A percentile compares a stretch with the other conserved stretches of the same genome.
Conservation (phyloP, 495 filamentous ascomycete genomes). For the Hypoxylon rickii region DNA sequence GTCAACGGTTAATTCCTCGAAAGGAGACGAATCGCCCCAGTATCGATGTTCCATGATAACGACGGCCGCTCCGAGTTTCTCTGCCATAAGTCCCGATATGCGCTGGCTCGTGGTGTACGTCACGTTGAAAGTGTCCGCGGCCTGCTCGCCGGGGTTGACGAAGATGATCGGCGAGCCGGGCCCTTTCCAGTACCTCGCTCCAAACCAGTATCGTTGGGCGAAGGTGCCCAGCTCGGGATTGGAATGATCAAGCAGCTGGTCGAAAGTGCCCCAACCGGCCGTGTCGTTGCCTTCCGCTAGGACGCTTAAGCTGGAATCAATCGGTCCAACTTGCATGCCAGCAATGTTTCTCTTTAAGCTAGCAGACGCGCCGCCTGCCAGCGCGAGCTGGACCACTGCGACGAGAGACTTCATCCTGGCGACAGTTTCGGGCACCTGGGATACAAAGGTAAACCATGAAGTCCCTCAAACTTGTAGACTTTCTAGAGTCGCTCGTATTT, state of each 20-base stretch:
- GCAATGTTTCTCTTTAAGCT: conserved; percentile 28
- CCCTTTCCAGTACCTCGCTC: conserved; percentile 57
- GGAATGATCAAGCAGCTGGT: conserved; percentile 61
- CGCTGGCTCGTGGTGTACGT: conserved; percentile 58
- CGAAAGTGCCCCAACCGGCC: conserved; percentile 46
- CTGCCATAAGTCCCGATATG: conserved; percentile 57
- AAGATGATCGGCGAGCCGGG: conserved; percentile 59
- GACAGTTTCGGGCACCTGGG: conserved; percentile 27
- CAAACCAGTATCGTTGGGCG: conserved; percentile 61
- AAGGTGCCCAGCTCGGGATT: conserved; percentile 62
- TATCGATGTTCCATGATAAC: conserved; percentile 64
- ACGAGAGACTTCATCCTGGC: conserved; percentile 36
- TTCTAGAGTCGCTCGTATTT: no score
- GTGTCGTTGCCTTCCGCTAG: conserved; percentile 11
- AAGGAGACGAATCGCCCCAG: conserved; percentile 67
- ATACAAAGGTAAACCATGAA: not conserved
- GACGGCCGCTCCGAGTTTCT: conserved; percentile 61
- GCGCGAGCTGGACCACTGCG: conserved; percentile 33
- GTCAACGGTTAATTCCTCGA: conserved; percentile 54
- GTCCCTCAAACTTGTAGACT: no score
- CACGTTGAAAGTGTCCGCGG: conserved; percentile 55
- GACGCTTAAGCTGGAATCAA: conserved; percentile 26
- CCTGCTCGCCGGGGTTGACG: conserved; percentile 64
- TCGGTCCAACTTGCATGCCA: conserved; percentile 39
- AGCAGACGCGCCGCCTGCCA: conserved; percentile 36